phyloP scores from a whole-genome alignment of 495 filamentous ascomycete species.

The Hyphodiscus hymeniophilus region DNA sequence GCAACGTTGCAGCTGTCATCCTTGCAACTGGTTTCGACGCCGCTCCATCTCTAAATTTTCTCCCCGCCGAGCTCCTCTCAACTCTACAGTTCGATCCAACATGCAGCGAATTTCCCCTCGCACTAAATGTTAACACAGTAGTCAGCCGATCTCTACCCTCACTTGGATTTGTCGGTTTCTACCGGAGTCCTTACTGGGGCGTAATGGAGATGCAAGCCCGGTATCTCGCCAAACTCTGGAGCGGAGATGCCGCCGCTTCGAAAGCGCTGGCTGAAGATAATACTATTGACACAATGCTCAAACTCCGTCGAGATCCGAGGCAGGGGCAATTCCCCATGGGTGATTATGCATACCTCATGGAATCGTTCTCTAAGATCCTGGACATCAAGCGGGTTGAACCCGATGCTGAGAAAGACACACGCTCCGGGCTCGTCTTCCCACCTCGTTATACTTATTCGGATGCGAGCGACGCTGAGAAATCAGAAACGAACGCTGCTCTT shows the following conservation, averaged over 20 bases:
- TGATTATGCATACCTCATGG: constrained; percentile 74
- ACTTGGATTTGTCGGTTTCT: constrained; percentile 78
- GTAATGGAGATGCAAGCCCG: constrained; percentile 82
- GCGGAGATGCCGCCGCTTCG: constrained; percentile 7
- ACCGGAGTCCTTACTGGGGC: constrained; percentile 80
- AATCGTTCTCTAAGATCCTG: constrained; percentile 53
- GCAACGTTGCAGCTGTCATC: constrained; percentile 56
- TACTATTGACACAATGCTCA: constrained; percentile 35
- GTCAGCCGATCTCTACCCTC: constrained; percentile 51
- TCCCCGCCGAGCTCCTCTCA: constrained; percentile 46
- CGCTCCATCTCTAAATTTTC: constrained; percentile 47
- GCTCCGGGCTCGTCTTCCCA: constrained; percentile 21
- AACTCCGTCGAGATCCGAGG: constrained; percentile 29
- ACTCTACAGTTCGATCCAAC: constrained; percentile 45
- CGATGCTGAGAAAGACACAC: constrained; percentile 20
- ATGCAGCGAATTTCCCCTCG: constrained; percentile 55
- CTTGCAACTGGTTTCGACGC: constrained; percentile 73
- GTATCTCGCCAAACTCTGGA: constrained; percentile 45
- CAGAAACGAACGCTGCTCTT: constrained; percentile 7
- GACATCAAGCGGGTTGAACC: constrained; percentile 27
- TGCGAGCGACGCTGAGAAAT: not conserved
- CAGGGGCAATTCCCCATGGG: constrained; percentile 67
- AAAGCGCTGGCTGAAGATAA: constrained; percentile 26
- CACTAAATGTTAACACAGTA: constrained; percentile 59
- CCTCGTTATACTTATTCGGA: constrained; percentile 17